phyloP scores from a whole-genome alignment of 352 stramenopile species.

The Phytophthora foliorum region DNA sequence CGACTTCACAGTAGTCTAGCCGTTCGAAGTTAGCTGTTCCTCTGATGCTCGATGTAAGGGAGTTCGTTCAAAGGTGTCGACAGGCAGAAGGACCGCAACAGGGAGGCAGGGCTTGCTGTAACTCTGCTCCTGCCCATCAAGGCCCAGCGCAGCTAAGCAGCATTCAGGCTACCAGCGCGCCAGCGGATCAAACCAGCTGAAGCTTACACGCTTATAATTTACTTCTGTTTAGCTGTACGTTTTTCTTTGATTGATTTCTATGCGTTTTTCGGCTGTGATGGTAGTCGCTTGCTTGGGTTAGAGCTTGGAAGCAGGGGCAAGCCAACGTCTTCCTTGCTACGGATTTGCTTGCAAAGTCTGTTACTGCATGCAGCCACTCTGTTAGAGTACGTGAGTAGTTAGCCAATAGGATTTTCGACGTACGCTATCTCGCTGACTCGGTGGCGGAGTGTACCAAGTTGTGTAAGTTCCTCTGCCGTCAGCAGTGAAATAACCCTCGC shows the following conservation, averaged over 20 bases:
- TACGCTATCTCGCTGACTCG: slow-evolving; percentile 28
- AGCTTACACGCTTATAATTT: slow-evolving; percentile 46
- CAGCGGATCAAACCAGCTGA: slow-evolving; percentile 4
- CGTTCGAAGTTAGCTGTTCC: slow-evolving; percentile 5
- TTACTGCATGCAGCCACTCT: background rate
- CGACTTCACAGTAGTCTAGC: slow-evolving; percentile 58
- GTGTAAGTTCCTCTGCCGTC: slow-evolving; percentile 40
- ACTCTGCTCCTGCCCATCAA: slow-evolving; percentile 5
- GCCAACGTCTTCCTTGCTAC: background rate
- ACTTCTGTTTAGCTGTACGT: slow-evolving; percentile 41
- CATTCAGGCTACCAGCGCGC: slow-evolving; percentile 22
- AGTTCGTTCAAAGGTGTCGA: slow-evolving; percentile 24
- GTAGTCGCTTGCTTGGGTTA: slow-evolving; percentile 1
- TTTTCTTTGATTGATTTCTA: background rate
- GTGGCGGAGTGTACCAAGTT: slow-evolving; percentile 21
- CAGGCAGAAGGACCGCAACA: slow-evolving; percentile 21
- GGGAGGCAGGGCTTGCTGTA: slow-evolving; percentile 16
- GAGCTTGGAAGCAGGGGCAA: slow-evolving; percentile 17
- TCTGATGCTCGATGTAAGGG: slow-evolving; percentile 22
- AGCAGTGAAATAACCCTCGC: slow-evolving; percentile 49
- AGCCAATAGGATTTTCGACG: background rate
- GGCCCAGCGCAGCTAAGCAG: slow-evolving; percentile 21
- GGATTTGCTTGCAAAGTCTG: slow-evolving; percentile 10
- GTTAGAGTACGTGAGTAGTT: background rate
- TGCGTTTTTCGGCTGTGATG: slow-evolving; percentile 2